A percentile compares a stretch with the other conserved stretches of the same genome.
Evolutionary conservation across 2,329 filamentous ascomycete species (phyloP).

Genomic region (Ascochyta clinopodiicola): DNA sequence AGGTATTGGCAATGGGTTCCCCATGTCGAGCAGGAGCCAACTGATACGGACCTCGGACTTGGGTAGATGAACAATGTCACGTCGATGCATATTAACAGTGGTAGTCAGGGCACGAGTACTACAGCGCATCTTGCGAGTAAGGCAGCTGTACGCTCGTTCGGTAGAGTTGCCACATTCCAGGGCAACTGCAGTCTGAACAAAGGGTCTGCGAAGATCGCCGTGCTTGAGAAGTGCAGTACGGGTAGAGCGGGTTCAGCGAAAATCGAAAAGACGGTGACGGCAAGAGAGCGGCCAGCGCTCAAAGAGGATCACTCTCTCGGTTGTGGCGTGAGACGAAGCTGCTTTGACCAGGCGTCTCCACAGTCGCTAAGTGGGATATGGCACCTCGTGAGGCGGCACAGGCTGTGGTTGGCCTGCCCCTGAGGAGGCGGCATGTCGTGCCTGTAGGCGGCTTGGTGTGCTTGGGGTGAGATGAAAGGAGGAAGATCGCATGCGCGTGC

Average conservation of each 20-base stretch:
- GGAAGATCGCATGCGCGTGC: conserved; percentile 22
- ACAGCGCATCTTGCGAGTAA: conserved; percentile 1
- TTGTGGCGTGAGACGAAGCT: conserved; percentile 18
- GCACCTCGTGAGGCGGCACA: conserved; percentile 12
- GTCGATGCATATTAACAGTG: too few species aligned
- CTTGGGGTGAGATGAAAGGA: conserved; percentile 30
- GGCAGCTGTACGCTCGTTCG: conserved; percentile 1
- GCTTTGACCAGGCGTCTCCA: conserved; percentile 12
- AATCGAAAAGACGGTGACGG: conserved; percentile 20
- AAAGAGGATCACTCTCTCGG: conserved; percentile 13
- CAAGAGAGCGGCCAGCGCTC: conserved; percentile 9
- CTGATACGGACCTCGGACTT: conserved; percentile 12
- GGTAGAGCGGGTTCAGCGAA: conserved; percentile 18
- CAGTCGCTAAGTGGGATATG: conserved; percentile 4
- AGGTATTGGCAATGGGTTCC: conserved; percentile 11
- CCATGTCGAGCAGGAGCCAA: conserved; percentile 5
- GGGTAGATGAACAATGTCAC: background rate
- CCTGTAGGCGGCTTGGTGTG: conserved; percentile 11
- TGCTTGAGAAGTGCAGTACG: conserved; percentile 10
- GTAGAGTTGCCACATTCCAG: conserved; percentile 15
- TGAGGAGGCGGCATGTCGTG: conserved; percentile 14
- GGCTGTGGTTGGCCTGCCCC: conserved; percentile 18
- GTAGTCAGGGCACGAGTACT: background rate
- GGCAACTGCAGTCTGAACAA: background rate
- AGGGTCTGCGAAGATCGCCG: conserved; percentile 17